These are phyloP conservation scores for Suillus luteus DNA, from an alignment of 768 basidiomycete species.

Conservation along the genomic window DNA sequence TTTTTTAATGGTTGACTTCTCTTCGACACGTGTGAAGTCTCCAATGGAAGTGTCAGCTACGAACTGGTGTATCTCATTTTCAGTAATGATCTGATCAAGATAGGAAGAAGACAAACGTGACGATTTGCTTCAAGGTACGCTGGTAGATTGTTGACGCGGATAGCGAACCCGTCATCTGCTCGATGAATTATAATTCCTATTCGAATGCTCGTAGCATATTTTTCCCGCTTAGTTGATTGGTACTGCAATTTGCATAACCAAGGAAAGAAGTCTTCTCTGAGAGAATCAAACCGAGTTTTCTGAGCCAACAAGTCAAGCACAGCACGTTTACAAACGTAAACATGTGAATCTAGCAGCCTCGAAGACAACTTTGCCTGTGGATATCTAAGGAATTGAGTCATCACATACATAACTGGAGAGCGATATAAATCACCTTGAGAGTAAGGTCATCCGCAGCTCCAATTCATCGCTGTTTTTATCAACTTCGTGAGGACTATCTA, in stretches of 20 bases:
- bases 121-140: constrained; percentile 81
- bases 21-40: constrained; percentile 79
- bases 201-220: constrained; percentile 63
- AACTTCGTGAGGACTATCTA: constrained; percentile 69
- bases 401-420: constrained; percentile 2
- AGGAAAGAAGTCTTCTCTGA: constrained; percentile 88
- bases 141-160: constrained; percentile 76
- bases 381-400: constrained; percentile 47
- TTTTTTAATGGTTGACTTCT: constrained; percentile 78
- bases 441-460: constrained; percentile 71
- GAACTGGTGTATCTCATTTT: constrained; percentile 37
- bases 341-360: constrained; percentile 80
- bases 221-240: constrained; percentile 56
- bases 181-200: constrained; percentile 66
- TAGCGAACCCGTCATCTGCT: constrained; percentile 53
- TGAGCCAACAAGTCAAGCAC: constrained; percentile 71
- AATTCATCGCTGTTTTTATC: constrained; percentile 74
- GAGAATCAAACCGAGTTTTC: constrained; percentile 74
- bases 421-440: constrained; percentile 53
- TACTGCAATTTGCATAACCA: constrained; percentile 91
- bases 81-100: constrained; percentile 13
- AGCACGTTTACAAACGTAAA: constrained; percentile 81
- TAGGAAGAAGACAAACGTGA: constrained; percentile 49
- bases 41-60: constrained; percentile 61
- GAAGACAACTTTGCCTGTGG: constrained; percentile 70